Percentiles rank a stretch among this genome's conserved stretches.
phyloP scores from a whole-genome alignment of 106 monocot species.

The Hemerocallis citrina region DNA sequence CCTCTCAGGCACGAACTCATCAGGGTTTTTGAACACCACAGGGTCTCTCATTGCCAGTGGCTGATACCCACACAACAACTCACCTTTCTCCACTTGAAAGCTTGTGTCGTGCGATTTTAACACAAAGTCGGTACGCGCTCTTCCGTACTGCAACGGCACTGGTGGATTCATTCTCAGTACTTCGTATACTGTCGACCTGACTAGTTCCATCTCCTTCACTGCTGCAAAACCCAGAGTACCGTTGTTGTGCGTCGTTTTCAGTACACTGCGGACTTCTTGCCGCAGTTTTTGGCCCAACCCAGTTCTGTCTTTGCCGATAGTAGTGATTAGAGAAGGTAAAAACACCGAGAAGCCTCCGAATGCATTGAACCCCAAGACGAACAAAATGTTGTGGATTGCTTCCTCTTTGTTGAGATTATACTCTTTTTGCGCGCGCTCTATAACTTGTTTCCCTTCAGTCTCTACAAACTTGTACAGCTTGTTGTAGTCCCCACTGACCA shows the following conservation, averaged over 20 bases:
- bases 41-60: slow-evolving; percentile 63
- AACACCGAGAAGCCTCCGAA: slow-evolving; percentile 80
- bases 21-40: slow-evolving; percentile 43
- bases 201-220: slow-evolving; percentile 54
- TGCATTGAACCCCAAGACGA: slow-evolving; percentile 74
- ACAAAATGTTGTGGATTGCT: slow-evolving; percentile 70
- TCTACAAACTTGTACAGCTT: slow-evolving; percentile 52
- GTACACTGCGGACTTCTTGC: slow-evolving; percentile 33
- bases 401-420: slow-evolving; percentile 39
- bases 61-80: slow-evolving; percentile 75
- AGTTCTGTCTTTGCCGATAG: slow-evolving; percentile 29
- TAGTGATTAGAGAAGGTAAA: slow-evolving; percentile 32
- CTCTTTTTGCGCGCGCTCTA: slow-evolving; percentile 22
- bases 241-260: neutral
- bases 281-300: slow-evolving; percentile 25
- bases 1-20: slow-evolving; percentile 37
- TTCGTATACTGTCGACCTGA: slow-evolving; percentile 58
- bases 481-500: slow-evolving; percentile 37
- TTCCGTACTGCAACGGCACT: slow-evolving; percentile 59
- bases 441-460: slow-evolving; percentile 26
- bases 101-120: slow-evolving; percentile 34
- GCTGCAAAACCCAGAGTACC: slow-evolving; percentile 15
- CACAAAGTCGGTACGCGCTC: slow-evolving; percentile 45
- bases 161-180: slow-evolving; percentile 65
- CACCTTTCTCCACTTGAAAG: slow-evolving; percentile 43